Percentiles rank a stretch among this genome's conserved stretches.
Evolutionary conservation across 306 rosid genomes (phyloP).

Genomic region (Quercus parvula): DNA sequence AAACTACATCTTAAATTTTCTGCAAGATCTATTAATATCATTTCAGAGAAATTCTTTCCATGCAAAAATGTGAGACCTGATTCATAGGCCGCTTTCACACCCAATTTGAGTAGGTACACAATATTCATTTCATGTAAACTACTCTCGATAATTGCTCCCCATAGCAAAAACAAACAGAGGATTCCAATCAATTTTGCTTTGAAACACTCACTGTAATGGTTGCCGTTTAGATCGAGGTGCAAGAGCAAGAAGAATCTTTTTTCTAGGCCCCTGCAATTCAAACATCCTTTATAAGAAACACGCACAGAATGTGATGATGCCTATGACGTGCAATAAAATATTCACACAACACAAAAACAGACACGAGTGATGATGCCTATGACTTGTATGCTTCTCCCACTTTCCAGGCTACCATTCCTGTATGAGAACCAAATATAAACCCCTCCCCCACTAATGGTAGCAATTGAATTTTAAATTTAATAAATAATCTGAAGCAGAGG

Average conservation of each 20-base stretch:
- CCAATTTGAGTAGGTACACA: conserved; percentile 27
- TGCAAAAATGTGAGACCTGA: conserved; percentile 30
- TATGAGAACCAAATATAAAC: too few relatives aligned
- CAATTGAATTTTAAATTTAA: too few relatives aligned
- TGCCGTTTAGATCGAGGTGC: conserved; percentile 62
- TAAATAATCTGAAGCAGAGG: too few relatives aligned
- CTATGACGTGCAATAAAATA: neutral
- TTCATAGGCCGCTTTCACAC: conserved; percentile 19
- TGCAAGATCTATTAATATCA: conserved; percentile 13
- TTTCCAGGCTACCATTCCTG: neutral
- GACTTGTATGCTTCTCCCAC: neutral
- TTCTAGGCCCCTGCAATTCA: conserved; percentile 88
- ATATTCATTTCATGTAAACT: conserved; percentile 17
- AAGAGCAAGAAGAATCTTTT: conserved; percentile 80
- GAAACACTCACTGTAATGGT: conserved; percentile 23
- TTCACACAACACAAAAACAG: neutral
- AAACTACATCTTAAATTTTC: conserved; percentile 31
- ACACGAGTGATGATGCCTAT: too few relatives aligned
- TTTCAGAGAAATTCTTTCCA: conserved; percentile 5
- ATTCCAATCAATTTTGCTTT: conserved; percentile 24
- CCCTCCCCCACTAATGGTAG: too few relatives aligned
- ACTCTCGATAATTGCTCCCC: conserved; percentile 14
- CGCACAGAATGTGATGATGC: neutral
- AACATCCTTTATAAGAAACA: conserved; percentile 27
- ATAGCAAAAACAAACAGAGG: conserved; percentile 15